Base-by-base conservation (phyloP, 192 early-diverging fungal species). In the Coemansia furcata region DNA sequence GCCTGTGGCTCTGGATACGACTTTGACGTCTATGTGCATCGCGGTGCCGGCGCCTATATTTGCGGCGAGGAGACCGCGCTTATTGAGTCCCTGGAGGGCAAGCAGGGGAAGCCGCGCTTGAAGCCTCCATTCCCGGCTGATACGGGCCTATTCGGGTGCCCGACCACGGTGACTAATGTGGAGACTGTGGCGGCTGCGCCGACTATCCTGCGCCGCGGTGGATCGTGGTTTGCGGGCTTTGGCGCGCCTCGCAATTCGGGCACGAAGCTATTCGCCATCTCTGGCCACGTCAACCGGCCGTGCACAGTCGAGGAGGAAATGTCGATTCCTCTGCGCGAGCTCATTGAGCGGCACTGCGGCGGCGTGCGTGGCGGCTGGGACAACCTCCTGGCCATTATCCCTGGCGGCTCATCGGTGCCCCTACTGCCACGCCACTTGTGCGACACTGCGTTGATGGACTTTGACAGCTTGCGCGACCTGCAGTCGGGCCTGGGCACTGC, bases 91-190 rank as follows among this genome's bases (percentile, higher is more conserved):
- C 83, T 93, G 30, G 97, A 98, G 79, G 97, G 97, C 61, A 97
- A 97, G 85, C 93, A 93, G 69, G 97, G 97, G n/a, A 99, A 99
- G 87, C 97, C 97, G 17, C 88, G 97, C 66, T 73, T 99, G 71
- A 99, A 99, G 92, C 97, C 97, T 43, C 97, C 97, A 59, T 99
- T 99, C 89, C 97, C 97, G 35, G 97, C 97, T 67, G 95, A 99
- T 75, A 93, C 95, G 11, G 97, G 97, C 65, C 86, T 99, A 43
- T 99, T 99, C 68, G 97, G 97, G 33, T 99, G 97, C 85, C 97
- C 97, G 21, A 97, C 97, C 15, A 99, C 97, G n/a, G 97, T 99
- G n/a, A 90, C 95, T 36, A 99, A 99, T 72, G 97, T 99, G 36
- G 97, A 99, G 80, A 99, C 97, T 54, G 92, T 99, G n/a, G 94